Evolutionary conservation across 306 rosid species (phyloP), one percentile per base, ranked within the genome.

Genomic region (Vachellia collinsii): DNA sequence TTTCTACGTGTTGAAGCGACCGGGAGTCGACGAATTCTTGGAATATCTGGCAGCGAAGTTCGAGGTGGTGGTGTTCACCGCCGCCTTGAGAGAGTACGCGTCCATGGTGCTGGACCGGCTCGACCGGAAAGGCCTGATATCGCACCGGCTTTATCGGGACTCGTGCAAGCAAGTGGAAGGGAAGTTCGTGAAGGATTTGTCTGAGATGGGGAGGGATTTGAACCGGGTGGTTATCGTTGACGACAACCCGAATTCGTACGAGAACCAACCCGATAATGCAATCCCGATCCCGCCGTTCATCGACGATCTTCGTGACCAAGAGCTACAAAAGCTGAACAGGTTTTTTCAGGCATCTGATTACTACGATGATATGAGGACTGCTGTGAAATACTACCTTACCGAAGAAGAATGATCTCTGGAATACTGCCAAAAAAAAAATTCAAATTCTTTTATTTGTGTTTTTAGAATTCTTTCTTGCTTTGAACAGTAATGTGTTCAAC

Each of bases 51-150:
- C 87, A 0, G 82, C 39, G 19, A 91, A 70, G 76, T 95, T 68
- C 65, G 99, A 95, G 87, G 87, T 95, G 41, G 98, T 93, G 46
- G 93, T 93, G 19, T 93, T 95, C 86, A 95, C 98, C 1, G 99
- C 99, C 0, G 98, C 92, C 34, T 38, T 92, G 43, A 87, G 69
- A 20, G 99, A 93, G 72, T 95, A 95, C 77, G 99, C 99, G 6
- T 89, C 94, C 6, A 34, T 91, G 64, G 99, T 95, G 19, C 77
- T 95, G 48, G 95, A 93, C 79, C 83, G 87, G 84, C 67, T 95
- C 11, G 99, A 93, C 85, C 79, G 47, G 80, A 83, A 84, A 14
- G 76, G 89, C 46, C 62, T 85, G 72, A 79, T 95, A 3, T 88
- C 98, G 4, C 97, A 93, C 78, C 82, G 96, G 82, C 85, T 95